Percentiles rank a stretch among this genome's conserved stretches.
Conservation (phyloP, 495 filamentous ascomycete genomes). For the Aspergillus mulundensis region DNA sequence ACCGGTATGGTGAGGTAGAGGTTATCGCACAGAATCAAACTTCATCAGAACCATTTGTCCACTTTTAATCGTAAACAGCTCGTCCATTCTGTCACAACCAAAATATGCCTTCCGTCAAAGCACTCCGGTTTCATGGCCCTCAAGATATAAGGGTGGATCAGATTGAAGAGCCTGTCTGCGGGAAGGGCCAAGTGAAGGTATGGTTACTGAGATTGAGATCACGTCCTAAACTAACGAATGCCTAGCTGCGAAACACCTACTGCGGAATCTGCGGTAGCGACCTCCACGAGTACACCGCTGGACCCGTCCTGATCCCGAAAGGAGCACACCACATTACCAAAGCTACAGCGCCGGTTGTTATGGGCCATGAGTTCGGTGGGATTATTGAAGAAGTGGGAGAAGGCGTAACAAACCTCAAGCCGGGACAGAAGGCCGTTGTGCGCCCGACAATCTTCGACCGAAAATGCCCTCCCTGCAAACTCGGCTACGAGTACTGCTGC, state of each 20-base stretch:
- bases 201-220: no score
- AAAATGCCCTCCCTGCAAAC: conserved; percentile 49
- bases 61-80: no score
- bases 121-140: conserved; percentile 35
- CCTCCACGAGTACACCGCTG: conserved; percentile 26
- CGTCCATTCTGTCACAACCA: not conserved
- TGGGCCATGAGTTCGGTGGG: conserved; percentile 61
- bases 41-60: not conserved
- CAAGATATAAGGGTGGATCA: conserved; percentile 36
- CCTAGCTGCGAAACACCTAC: conserved; percentile 45
- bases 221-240: not conserved
- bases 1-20: not conserved
- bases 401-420: conserved; percentile 42
- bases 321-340: conserved; percentile 53
- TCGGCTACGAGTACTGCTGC: conserved; percentile 54
- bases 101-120: conserved; percentile 26
- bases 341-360: conserved; percentile 47
- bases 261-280: conserved; percentile 55
- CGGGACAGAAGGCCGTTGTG: conserved; percentile 52
- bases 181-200: conserved; percentile 35
- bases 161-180: conserved; percentile 35
- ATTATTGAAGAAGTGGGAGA: conserved; percentile 55
- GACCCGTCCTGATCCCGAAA: conserved; percentile 49
- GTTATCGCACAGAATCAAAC: not conserved
- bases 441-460: conserved; percentile 60